Evolutionary conservation across 2,329 filamentous ascomycete genomes (phyloP).

Genomic region (Colletotrichum euphorbiae): DNA sequence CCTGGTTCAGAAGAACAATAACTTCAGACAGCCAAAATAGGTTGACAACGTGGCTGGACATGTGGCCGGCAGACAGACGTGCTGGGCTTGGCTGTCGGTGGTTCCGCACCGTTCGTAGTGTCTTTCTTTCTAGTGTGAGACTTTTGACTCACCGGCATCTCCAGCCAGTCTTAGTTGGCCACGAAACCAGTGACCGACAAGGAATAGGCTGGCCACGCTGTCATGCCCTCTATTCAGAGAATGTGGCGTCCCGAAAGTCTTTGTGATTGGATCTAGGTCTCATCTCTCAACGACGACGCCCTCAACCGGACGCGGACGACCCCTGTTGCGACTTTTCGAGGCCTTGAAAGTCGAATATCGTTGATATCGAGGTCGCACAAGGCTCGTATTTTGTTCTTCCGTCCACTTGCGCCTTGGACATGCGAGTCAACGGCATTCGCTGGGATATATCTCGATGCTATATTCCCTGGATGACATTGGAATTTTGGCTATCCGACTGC

Average conservation of each 20-base stretch:
- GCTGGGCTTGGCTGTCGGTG: neutral
- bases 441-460: no score
- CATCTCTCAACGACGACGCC: slow-evolving; percentile 7
- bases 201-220: slow-evolving; percentile 19
- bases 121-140: slow-evolving; percentile 8
- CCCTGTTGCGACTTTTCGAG: neutral
- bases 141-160: slow-evolving; percentile 3
- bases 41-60: slow-evolving; percentile 19
- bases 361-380: slow-evolving; percentile 3
- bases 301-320: neutral
- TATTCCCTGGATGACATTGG: no score
- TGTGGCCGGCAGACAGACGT: neutral
- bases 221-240: slow-evolving; percentile 12
- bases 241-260: neutral
- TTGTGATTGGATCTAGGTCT: neutral
- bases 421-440: no score
- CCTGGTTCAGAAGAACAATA: neutral
- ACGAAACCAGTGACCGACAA: slow-evolving; percentile 12
- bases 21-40: neutral
- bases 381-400: neutral
- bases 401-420: neutral
- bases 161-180: slow-evolving; percentile 28
- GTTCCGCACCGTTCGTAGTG: neutral
- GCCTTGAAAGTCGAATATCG: neutral
- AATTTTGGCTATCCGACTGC: neutral